Percentiles rank a stretch among this genome's conserved stretches.
phyloP scores from a whole-genome alignment of 148 eudicot species.

The Cornus suecica region DNA sequence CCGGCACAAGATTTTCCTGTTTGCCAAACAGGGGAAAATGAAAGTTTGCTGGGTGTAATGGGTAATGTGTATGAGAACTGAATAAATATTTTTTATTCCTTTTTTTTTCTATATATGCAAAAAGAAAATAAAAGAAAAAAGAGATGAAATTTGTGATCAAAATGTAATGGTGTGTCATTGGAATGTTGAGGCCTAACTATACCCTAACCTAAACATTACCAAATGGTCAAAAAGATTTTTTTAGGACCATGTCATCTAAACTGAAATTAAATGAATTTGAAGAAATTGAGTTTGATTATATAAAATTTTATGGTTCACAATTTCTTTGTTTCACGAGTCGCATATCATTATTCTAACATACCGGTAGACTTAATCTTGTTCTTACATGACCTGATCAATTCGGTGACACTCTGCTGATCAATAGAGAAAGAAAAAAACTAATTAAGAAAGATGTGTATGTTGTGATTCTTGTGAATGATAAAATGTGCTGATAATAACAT shows the following conservation, averaged over 20 bases:
- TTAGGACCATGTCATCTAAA: not conserved
- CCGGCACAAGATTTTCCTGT: slow-evolving; percentile 61
- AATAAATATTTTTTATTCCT: slow-evolving; percentile 13
- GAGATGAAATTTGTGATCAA: not conserved
- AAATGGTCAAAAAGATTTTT: no score
- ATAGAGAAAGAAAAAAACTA: no score
- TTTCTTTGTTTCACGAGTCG: no score
- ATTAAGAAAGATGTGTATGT: no score
- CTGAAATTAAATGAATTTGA: not conserved
- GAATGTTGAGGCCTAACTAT: not conserved
- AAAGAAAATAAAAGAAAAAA: not conserved
- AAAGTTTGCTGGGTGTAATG: slow-evolving; percentile 39
- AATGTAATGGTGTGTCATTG: not conserved
- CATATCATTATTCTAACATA: no score
- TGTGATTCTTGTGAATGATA: no score
- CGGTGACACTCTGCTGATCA: no score
- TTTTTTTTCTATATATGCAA: not conserved
- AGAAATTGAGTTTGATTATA: no score
- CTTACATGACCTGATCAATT: no score
- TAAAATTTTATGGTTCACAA: no score
- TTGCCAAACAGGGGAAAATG: slow-evolving; percentile 44
- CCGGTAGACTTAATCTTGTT: no score
- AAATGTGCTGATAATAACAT: no score
- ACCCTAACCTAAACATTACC: not conserved
- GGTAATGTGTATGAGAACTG: not conserved